Evolutionary conservation across 2,329 filamentous ascomycete genomes (phyloP).

Genomic region (Colletotrichum cuscutae): DNA sequence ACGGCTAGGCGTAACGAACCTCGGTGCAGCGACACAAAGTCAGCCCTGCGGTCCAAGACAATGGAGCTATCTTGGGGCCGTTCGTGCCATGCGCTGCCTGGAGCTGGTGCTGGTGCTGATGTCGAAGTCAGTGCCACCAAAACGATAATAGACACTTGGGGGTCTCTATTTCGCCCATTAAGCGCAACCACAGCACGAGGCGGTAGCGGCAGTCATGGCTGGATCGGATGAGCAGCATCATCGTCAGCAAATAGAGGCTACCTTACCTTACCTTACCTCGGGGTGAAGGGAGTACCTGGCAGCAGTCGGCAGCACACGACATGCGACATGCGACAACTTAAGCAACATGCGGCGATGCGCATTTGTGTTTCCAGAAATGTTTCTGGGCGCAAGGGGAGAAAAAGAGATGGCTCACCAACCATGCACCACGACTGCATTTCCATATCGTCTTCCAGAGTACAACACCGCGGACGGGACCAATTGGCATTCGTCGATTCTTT

Average conservation of each 20-base stretch:
- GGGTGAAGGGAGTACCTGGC: constrained; percentile 9
- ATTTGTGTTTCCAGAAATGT: constrained; percentile 11
- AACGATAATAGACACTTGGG: constrained; percentile 31
- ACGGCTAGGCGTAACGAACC: constrained; percentile 24
- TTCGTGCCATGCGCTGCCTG: constrained; percentile 6
- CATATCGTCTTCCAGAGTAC: constrained; percentile 12
- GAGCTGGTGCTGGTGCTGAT: constrained; percentile 4
- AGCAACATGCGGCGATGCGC: constrained; percentile 19
- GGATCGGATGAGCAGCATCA: not conserved
- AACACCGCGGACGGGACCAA: constrained; percentile 2
- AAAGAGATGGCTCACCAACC: not conserved
- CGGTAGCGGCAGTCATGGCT: constrained; percentile 17
- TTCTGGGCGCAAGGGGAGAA: constrained; percentile 8
- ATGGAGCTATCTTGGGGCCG: constrained; percentile 29
- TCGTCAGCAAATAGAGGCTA: not conserved
- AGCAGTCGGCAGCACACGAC: constrained; percentile 5
- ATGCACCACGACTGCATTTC: constrained; percentile 8
- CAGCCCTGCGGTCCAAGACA: constrained; percentile 32
- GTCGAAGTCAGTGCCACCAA: constrained; percentile 25
- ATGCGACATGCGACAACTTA: not conserved
- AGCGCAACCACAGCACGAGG: constrained; percentile 14
- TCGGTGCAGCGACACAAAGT: constrained; percentile 25
- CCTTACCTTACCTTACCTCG: too few species aligned
- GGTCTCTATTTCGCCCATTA: constrained; percentile 24
- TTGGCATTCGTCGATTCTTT: not conserved